Conservation (phyloP, 352 stramenopile species). For the Blastocystis sp. region DNA sequence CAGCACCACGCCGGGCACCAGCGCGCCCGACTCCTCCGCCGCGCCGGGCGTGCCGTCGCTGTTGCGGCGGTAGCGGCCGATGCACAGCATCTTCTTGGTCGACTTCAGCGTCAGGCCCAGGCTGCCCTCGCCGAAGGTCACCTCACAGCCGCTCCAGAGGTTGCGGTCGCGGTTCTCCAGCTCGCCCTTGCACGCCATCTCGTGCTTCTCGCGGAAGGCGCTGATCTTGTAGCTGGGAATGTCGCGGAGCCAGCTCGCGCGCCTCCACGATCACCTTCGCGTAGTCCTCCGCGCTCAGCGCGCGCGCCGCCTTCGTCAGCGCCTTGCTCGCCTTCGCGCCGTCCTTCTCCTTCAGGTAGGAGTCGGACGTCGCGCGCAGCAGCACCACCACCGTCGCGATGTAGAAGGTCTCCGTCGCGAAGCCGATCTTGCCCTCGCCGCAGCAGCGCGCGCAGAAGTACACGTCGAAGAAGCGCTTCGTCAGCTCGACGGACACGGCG, state of each 20-base stretch:
- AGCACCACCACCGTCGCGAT: conserved; percentile 38
- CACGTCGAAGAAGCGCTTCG: conserved; percentile 63
- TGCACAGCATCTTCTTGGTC: conserved; percentile 51
- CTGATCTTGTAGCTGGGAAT: conserved; percentile 67
- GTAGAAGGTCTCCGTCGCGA: conserved; percentile 61
- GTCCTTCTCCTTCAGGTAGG: conserved; percentile 63
- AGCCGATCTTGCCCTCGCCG: conserved; percentile 65
- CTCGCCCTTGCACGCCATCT: conserved; percentile 61
- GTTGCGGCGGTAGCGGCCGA: conserved; percentile 59
- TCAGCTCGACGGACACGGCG: conserved; percentile 34
- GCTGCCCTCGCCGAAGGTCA: conserved; percentile 48
- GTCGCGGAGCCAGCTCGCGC: conserved; percentile 11
- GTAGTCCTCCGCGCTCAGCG: conserved; percentile 29
- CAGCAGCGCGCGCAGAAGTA: conserved; percentile 57
- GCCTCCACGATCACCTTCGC: conserved; percentile 6
- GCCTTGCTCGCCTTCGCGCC: conserved; percentile 49
- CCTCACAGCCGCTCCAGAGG: conserved; percentile 42
- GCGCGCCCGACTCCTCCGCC: conserved; percentile 58
- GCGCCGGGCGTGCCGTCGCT: conserved; percentile 47
- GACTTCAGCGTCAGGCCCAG: conserved; percentile 67
- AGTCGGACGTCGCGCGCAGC: conserved; percentile 15
- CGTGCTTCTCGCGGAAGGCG: conserved; percentile 68
- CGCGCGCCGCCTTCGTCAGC: conserved; percentile 27
- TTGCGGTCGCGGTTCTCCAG: conserved; percentile 62
- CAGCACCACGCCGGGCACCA: conserved; percentile 58